Percentiles rank a stretch among this genome's conserved stretches.
phyloP scores from a whole-genome alignment of 371 early-diverging fungal genomes.

The Batkoa obscura region DNA sequence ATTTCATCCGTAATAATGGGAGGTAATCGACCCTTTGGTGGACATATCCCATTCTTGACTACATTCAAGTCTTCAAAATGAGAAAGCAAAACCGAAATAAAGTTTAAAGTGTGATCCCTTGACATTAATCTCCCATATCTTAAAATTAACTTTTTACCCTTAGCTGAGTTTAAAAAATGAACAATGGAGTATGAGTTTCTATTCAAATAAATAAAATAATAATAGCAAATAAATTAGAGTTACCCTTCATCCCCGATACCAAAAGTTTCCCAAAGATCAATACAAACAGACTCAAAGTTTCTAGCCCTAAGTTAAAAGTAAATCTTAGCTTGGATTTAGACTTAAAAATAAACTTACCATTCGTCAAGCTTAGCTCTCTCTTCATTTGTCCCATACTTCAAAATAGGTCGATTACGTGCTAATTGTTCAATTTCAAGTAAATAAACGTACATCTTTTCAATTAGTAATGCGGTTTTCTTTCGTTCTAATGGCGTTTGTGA shows the following conservation, averaged over 20 bases:
- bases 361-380: constrained; percentile 27
- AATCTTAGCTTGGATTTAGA: no score
- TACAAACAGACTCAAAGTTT: constrained; percentile 5
- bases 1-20: constrained; percentile 38
- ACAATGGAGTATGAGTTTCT: not conserved
- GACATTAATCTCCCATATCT: constrained; percentile 59
- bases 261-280: constrained; percentile 8
- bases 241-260: constrained; percentile 9
- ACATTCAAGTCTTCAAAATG: constrained; percentile 73
- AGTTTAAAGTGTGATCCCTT: constrained; percentile 51
- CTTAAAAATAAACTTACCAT: not conserved
- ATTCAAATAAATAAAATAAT: constrained; percentile 33
- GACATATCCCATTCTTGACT: constrained; percentile 26
- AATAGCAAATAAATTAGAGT: constrained; percentile 5
- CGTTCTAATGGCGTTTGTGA: constrained; percentile 17
- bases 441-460: constrained; percentile 55
- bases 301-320: no score
- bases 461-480: constrained; percentile 38
- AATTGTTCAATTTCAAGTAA: constrained; percentile 68
- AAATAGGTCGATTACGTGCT: constrained; percentile 37
- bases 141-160: constrained; percentile 71
- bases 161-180: constrained; percentile 35
- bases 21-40: constrained; percentile 13
- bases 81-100: constrained; percentile 56
- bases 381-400: constrained; percentile 18